These are phyloP conservation scores for Trametes elegans DNA, from an alignment of 768 basidiomycete species.

Conservation along the genomic window DNA sequence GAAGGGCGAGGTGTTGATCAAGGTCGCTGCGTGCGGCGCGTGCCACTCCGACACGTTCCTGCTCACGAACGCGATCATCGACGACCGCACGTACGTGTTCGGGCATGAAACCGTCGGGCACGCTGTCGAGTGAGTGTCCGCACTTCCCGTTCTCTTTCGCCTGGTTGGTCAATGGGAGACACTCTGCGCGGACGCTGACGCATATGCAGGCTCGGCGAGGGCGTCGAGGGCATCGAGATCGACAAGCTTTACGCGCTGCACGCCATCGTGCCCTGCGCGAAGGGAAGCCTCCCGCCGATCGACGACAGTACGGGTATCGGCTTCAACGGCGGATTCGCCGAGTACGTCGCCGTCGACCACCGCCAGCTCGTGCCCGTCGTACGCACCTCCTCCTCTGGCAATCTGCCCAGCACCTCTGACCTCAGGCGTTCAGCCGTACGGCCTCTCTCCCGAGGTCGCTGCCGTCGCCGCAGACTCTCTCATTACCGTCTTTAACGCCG, in stretches of 20 bases:
- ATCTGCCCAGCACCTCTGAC: not conserved
- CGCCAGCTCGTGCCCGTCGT: conserved; percentile 7
- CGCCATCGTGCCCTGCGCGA: not conserved
- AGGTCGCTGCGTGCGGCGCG: conserved; percentile 25
- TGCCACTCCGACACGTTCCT: conserved; percentile 7
- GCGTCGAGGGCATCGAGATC: not conserved
- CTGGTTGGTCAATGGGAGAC: too few relatives aligned
- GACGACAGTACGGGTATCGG: conserved; percentile 2
- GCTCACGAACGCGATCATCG: conserved; percentile 1
- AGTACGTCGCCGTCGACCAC: conserved; percentile 1
- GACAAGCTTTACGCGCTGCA: conserved; percentile 1
- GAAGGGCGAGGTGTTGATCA: conserved; percentile 40
- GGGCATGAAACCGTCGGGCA: conserved; percentile 1
- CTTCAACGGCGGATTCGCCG: conserved; percentile 5
- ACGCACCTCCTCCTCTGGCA: not conserved
- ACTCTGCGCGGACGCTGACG: too few relatives aligned
- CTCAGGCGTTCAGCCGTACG: not conserved
- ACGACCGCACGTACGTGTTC: conserved; percentile 5
- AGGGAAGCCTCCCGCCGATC: not conserved
- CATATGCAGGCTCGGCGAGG: not conserved
- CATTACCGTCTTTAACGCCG: conserved; percentile 9
- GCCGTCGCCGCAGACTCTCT: conserved; percentile 3
- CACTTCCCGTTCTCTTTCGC: too few relatives aligned
- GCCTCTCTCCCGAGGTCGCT: conserved; percentile 7
- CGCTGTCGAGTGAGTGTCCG: not conserved